These are phyloP conservation scores for Trypanosoma cruzi DNA, from an alignment of 208 protist genomes.

Conservation along the genomic window DNA sequence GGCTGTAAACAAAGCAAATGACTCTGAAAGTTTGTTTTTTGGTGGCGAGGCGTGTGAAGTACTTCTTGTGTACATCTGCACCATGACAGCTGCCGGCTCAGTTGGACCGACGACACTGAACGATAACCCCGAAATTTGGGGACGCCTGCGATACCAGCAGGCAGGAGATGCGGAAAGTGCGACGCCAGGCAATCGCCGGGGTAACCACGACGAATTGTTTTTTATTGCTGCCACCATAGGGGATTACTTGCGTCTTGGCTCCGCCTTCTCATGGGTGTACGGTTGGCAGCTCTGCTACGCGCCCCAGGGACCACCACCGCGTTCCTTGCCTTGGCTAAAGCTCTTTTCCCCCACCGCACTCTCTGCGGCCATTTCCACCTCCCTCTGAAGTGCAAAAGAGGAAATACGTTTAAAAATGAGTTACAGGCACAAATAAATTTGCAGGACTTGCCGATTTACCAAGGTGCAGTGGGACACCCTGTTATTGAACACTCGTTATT, in stretches of 20 bases:
- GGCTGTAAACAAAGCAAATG: slow-evolving; percentile 1
- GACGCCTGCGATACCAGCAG: slow-evolving; percentile 16
- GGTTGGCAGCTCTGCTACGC: slow-evolving; percentile 80
- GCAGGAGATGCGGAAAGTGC: background rate
- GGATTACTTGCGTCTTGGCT: slow-evolving; percentile 64
- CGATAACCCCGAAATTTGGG: slow-evolving; percentile 21
- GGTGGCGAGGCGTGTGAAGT: slow-evolving; percentile 30
- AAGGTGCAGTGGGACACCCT: no score
- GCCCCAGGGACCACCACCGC: slow-evolving; percentile 36
- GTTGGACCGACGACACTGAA: background rate
- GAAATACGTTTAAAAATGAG: no score
- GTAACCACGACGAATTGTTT: slow-evolving; percentile 49
- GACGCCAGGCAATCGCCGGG: background rate
- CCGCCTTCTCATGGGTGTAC: slow-evolving; percentile 72
- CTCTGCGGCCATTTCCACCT: slow-evolving; percentile 7
- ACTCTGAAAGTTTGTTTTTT: background rate
- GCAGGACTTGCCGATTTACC: no score
- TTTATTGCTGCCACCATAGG: slow-evolving; percentile 52
- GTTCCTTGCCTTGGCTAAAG: slow-evolving; percentile 58
- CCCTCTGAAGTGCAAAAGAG: slow-evolving; percentile 3
- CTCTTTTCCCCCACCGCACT: slow-evolving; percentile 33
- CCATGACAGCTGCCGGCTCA: background rate
- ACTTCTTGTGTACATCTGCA: slow-evolving; percentile 20
- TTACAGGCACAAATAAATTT: no score
- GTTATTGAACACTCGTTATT: no score